Evolutionary conservation across 768 basidiomycete genomes (phyloP).

Genomic region (Favolaschia claudopus): DNA sequence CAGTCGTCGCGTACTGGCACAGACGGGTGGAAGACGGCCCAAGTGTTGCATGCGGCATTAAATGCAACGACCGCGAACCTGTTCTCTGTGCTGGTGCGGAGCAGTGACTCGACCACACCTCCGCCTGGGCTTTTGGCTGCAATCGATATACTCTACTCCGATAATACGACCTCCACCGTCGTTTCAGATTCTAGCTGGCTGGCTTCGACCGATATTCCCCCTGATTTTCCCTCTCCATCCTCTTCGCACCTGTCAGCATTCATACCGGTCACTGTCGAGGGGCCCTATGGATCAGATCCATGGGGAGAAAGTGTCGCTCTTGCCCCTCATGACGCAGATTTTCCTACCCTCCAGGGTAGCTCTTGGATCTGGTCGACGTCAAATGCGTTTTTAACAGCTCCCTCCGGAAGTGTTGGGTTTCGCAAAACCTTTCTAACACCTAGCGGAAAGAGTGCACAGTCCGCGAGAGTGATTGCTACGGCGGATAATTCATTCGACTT

Average conservation of each 20-base stretch:
- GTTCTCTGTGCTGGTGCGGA: conserved; percentile 16
- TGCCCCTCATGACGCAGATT: neutral
- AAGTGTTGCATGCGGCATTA: neutral
- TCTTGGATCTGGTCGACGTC: conserved; percentile 14
- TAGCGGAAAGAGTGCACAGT: conserved; percentile 1
- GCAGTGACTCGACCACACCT: neutral
- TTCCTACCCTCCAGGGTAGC: neutral
- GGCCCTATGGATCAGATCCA: conserved; percentile 1
- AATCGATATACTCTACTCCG: conserved; percentile 4
- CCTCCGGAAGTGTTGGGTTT: conserved; percentile 3
- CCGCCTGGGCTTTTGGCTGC: conserved; percentile 12
- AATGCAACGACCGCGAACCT: conserved; percentile 3
- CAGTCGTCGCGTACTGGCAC: neutral
- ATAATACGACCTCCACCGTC: neutral
- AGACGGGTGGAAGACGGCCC: conserved; percentile 12
- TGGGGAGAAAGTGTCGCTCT: conserved; percentile 9
- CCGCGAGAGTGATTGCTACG: conserved; percentile 1
- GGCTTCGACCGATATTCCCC: conserved; percentile 6
- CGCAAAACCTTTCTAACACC: neutral
- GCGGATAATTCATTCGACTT: conserved; percentile 5
- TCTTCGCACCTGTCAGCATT: neutral
- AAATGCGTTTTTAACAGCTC: neutral
- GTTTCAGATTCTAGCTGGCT: conserved; percentile 14
- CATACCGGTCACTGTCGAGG: neutral
- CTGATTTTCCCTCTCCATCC: conserved; percentile 4